Evolutionary conservation across 2,329 filamentous ascomycete genomes (phyloP).

Genomic region (Tolypocladium guangdongense): DNA sequence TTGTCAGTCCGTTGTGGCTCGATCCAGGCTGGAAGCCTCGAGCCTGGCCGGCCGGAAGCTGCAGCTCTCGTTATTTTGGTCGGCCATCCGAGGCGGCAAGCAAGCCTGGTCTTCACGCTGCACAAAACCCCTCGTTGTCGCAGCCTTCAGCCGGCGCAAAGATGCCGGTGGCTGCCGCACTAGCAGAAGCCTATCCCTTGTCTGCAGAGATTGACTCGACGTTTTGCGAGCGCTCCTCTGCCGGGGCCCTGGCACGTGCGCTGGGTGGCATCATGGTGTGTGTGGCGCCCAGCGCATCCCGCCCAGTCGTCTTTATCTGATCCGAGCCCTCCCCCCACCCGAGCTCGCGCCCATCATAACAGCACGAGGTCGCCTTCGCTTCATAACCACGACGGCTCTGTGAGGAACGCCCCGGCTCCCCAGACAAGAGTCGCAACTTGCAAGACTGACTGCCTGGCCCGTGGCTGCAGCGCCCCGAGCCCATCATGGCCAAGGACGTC

Average conservation of each 20-base stretch:
- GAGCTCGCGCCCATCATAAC: not conserved
- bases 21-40: not conserved
- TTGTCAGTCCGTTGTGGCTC: not conserved
- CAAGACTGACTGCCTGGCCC: not conserved
- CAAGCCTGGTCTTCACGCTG: no score
- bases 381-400: not conserved
- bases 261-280: not conserved
- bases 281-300: not conserved
- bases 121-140: not conserved
- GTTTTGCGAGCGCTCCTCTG: no score
- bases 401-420: no score
- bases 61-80: not conserved
- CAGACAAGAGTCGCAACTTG: not conserved
- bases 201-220: no score
- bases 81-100: not conserved
- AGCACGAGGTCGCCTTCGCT: not conserved
- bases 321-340: not conserved
- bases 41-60: no score
- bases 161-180: not conserved
- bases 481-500: conserved; percentile 51
- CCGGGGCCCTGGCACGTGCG: not conserved
- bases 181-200: not conserved
- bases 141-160: not conserved
- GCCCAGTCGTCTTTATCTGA: not conserved
- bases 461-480: not conserved